phyloP scores from a whole-genome alignment of 2,329 filamentous ascomycete genomes.

The Cladophialophora chaetospira region DNA sequence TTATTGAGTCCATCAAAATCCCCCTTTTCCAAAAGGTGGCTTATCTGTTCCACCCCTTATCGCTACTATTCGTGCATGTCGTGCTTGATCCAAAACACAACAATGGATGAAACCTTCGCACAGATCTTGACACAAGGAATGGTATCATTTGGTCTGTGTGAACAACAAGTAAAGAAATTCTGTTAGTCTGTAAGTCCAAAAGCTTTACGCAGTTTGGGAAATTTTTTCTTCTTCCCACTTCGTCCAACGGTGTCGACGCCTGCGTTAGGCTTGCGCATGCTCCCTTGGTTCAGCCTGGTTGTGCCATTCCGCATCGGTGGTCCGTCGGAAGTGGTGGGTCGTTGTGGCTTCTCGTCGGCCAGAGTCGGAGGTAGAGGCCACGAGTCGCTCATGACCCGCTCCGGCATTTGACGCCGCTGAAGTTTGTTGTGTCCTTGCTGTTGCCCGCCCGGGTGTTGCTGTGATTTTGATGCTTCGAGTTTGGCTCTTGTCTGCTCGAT shows the following conservation, averaged over 20 bases:
- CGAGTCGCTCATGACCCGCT: constrained; percentile 42
- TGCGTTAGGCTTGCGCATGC: constrained; percentile 23
- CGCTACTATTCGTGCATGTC: constrained; percentile 4
- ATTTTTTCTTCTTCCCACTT: constrained; percentile 49
- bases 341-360: constrained; percentile 15
- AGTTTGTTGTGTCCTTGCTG: constrained; percentile 43
- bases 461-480: constrained; percentile 35
- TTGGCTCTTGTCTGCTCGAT: constrained; percentile 62
- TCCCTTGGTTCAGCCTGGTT: constrained; percentile 23
- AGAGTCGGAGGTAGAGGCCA: constrained; percentile 52
- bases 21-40: neutral
- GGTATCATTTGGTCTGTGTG: constrained; percentile 9
- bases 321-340: constrained; percentile 36
- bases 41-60: neutral
- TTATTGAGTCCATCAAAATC: constrained; percentile 4
- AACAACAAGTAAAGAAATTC: constrained; percentile 4
- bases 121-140: constrained; percentile 9
- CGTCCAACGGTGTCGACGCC: constrained; percentile 29
- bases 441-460: constrained; percentile 30
- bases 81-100: constrained; percentile 4
- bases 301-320: constrained; percentile 20
- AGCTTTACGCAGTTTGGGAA: constrained; percentile 47
- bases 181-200: constrained; percentile 44
- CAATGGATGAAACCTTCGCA: neutral
- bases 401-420: constrained; percentile 49